Percentiles rank a stretch among this genome's conserved stretches.
Conservation (phyloP, 176 grass and related monocot genomes). For the Phragmites australis region DNA sequence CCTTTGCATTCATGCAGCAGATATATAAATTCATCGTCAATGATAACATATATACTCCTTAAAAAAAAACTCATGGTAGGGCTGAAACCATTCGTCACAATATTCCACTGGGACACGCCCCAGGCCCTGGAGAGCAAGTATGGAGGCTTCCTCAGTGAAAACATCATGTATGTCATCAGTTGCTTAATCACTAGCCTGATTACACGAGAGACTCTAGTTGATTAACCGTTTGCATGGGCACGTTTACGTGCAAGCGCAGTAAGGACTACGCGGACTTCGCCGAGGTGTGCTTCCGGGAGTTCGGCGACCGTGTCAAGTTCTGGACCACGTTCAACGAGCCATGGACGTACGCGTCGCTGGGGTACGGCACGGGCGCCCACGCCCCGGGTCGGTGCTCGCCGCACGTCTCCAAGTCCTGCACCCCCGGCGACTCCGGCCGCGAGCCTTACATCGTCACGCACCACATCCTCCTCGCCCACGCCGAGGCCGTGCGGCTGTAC, state of each 20-base stretch:
- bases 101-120: conserved; percentile 83
- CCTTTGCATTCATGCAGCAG: not conserved
- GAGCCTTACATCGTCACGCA: conserved; percentile 71
- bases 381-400: conserved; percentile 58
- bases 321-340: conserved; percentile 79
- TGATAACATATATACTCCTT: not conserved
- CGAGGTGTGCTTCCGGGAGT: conserved; percentile 64
- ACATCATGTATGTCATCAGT: conserved; percentile 49
- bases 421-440: conserved; percentile 42
- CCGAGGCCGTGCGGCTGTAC: conserved; percentile 50
- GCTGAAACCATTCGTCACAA: conserved; percentile 58
- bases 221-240: no score
- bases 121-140: conserved; percentile 68
- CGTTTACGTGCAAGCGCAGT: not conserved
- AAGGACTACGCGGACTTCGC: conserved; percentile 66
- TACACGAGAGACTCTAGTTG: no score
- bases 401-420: conserved; percentile 34
- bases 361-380: conserved; percentile 41
- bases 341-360: conserved; percentile 35
- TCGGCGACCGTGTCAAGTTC: conserved; percentile 77
- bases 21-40: not conserved
- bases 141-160: conserved; percentile 64
- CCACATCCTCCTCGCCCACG: conserved; percentile 61
- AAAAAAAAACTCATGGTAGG: conserved; percentile 25
- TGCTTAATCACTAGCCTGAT: not conserved